Percentiles rank a stretch among this genome's conserved stretches.
phyloP scores from a whole-genome alignment of 345 rosid species.

The Dipteronia sinensis region DNA sequence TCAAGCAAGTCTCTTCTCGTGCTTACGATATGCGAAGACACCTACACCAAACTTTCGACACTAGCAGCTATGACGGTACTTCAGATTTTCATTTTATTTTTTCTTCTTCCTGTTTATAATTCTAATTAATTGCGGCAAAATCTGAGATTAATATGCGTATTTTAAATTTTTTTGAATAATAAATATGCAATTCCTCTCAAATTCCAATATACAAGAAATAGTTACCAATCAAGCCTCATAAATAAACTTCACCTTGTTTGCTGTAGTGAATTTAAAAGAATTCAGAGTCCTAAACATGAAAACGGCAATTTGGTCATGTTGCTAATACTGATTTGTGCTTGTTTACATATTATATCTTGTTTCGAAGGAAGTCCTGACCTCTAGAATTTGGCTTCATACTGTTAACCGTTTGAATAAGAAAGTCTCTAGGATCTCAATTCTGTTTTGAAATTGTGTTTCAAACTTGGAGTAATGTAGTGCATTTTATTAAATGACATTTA shows the following conservation, averaged over 20 bases:
- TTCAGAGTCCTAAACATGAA: background rate
- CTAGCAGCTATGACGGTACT: slow-evolving; percentile 90
- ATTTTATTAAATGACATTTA: background rate
- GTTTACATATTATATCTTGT: background rate
- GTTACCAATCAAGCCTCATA: background rate
- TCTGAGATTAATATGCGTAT: no score
- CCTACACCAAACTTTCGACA: slow-evolving; percentile 77
- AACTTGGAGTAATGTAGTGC: background rate
- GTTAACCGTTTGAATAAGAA: background rate
- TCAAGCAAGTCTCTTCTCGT: slow-evolving; percentile 87
- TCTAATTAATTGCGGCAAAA: no score
- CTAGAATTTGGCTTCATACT: background rate
- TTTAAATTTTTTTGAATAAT: no score
- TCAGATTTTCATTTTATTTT: background rate
- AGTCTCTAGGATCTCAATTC: background rate
- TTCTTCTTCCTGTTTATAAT: no score
- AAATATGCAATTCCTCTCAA: no score
- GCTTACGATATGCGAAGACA: slow-evolving; percentile 96
- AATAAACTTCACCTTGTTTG: no score
- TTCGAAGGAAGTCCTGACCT: background rate
- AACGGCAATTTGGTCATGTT: background rate
- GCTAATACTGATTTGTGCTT: background rate
- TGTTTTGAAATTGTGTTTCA: background rate
- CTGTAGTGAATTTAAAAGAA: no score
- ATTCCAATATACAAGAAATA: no score